Evolutionary conservation across 2,329 filamentous ascomycete genomes (phyloP), one percentile per base, ranked within the genome.

Genomic region (Monilinia vaccinii-corymbosi): DNA sequence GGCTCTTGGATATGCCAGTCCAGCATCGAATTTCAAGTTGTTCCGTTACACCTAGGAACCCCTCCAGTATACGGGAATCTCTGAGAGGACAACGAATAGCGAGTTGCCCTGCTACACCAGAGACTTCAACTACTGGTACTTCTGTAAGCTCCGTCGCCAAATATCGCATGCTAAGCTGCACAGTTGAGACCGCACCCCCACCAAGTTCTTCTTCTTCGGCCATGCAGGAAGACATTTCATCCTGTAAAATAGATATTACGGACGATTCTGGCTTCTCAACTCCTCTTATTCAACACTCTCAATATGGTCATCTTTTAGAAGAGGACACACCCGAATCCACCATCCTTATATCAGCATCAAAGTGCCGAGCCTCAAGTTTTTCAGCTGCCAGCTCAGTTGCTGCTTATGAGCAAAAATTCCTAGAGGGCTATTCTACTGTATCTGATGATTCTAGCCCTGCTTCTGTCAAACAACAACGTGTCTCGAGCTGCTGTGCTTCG

Each of bases 11-110:
- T 23, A 40, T 23, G 34, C 36, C 44, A 50, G 31, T n/a, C 23
- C 34, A 58, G 23, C 56, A 58, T 58, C 46, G 47, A 51, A 34
- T 58, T 32, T 52, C 56, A 16, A 52, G 56, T 13, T 58, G 25
- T 25, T 38, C 47, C 16, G 14, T 42, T 36, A n/a, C 32, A 18
- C 38, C 56, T 44, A 23, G 36, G 8, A 31, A 52, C 2, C 10
- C 14, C 2, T 42, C 32, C 21, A 38, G 25, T 32, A n/a, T 32
- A 21, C 44, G 14, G 36, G n/a, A 38, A 18, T 56, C 45, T 16
- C 23, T 42, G 14, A 40, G 25, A 23, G 13, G 40, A 44, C 18
- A 58, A 10, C 25, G 56, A 38, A 40, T 58, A 23, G 46, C 46
- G 16, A 58, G 56, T 36, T 58, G 56, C 4, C 46, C 56, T 31